These are phyloP conservation scores for Toxicodendron radicans DNA, from an alignment of 345 rosid species.

Conservation along the genomic window DNA sequence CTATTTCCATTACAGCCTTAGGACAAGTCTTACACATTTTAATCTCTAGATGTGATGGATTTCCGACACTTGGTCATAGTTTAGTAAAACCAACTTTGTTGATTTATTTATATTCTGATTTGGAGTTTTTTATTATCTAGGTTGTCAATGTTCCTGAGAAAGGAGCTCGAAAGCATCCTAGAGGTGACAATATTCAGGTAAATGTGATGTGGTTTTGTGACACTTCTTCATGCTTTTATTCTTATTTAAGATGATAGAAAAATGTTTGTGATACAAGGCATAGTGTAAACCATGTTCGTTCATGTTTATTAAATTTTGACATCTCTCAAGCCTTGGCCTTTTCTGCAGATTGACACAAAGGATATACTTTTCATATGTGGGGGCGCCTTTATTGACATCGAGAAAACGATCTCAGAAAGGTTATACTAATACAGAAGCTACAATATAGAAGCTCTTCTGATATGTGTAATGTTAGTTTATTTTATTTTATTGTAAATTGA, in stretches of 20 bases:
- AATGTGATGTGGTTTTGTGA: neutral
- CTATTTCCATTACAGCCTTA: neutral
- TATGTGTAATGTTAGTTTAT: neutral
- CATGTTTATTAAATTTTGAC: neutral
- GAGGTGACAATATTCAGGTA: constrained; percentile 99
- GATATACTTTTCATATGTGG: constrained; percentile 99
- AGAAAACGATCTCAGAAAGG: constrained; percentile 99
- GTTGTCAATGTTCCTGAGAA: constrained; percentile 98
- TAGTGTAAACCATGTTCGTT: neutral
- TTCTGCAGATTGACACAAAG: constrained; percentile 86
- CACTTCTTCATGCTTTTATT: neutral
- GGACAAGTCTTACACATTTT: neutral
- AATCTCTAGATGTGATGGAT: neutral
- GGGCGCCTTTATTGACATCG: constrained; percentile 95
- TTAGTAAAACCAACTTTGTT: neutral
- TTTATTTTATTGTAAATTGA: neutral
- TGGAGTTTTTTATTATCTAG: constrained; percentile 37
- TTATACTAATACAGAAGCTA: constrained; percentile 22
- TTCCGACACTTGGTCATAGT: neutral
- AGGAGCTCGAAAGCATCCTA: constrained; percentile 98
- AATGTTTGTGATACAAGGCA: neutral
- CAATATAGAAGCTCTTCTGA: constrained; percentile 4
- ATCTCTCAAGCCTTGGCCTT: neutral
- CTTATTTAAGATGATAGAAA: neutral
- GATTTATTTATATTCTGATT: constrained; percentile 7